Conservation (phyloP, 108 stramenopile species). For the Mediolabrus comicus region DNA sequence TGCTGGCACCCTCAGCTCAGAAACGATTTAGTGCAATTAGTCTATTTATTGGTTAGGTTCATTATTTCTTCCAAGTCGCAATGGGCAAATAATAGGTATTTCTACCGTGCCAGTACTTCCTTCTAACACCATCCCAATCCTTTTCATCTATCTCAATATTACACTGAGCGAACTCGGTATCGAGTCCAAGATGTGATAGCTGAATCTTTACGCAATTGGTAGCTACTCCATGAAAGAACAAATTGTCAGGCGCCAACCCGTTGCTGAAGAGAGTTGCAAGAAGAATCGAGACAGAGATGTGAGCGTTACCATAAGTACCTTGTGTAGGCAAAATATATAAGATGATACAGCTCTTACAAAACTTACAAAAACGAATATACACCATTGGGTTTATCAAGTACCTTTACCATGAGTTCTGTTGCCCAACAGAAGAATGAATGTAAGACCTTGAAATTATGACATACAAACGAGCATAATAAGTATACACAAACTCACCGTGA, state of each 20-base stretch:
- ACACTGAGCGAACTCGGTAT: conserved; percentile 76
- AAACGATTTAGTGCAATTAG: too few relatives aligned
- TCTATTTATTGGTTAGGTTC: too few relatives aligned
- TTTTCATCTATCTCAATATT: conserved; percentile 74
- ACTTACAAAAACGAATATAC: conserved; percentile 83
- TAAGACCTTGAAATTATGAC: not conserved
- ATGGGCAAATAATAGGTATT: conserved; percentile 89
- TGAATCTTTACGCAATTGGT: conserved; percentile 83
- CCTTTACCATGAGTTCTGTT: conserved; percentile 36
- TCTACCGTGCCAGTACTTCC: conserved; percentile 91
- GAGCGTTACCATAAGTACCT: too few relatives aligned
- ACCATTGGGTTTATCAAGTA: conserved; percentile 69
- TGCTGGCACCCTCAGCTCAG: too few relatives aligned
- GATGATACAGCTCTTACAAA: too few relatives aligned
- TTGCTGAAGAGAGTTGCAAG: conserved; percentile 46
- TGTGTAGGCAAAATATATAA: not conserved
- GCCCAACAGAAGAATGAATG: not conserved
- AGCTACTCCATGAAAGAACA: conserved; percentile 94
- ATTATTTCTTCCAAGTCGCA: conserved; percentile 61
- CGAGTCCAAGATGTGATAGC: conserved; percentile 71
- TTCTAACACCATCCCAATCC: conserved; percentile 88
- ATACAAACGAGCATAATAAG: not conserved
- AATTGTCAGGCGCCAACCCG: conserved; percentile 92
- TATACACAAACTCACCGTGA: conserved; percentile 39
- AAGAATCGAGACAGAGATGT: conserved; percentile 4